Conservation (phyloP, 129 eudicot genomes). For the Apium graveolens region DNA sequence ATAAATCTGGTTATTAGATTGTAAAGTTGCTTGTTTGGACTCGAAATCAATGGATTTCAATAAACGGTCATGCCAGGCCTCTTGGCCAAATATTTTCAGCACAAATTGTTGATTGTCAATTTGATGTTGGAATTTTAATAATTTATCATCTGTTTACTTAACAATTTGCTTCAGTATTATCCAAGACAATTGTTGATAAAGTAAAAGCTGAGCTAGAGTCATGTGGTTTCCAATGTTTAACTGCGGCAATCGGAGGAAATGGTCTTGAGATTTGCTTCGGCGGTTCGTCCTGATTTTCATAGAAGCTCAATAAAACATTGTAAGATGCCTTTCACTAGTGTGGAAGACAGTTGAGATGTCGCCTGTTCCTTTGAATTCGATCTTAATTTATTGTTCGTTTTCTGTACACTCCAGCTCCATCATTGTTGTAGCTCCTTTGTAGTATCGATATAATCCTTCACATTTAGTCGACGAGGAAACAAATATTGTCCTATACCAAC, state of each 20-base stretch:
- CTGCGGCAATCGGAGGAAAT: slow-evolving; percentile 80
- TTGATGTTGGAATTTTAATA: not conserved
- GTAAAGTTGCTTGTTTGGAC: not conserved
- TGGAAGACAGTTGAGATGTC: not conserved
- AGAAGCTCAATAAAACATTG: not conserved
- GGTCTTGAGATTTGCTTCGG: slow-evolving; percentile 68
- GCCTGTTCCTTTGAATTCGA: not conserved
- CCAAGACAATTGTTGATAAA: slow-evolving; percentile 58
- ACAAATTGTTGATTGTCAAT: not conserved
- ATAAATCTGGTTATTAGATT: not conserved
- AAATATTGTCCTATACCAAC: not conserved
- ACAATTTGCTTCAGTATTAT: slow-evolving; percentile 52
- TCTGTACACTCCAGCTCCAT: not conserved
- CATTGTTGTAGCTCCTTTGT: not conserved
- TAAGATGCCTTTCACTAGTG: not conserved
- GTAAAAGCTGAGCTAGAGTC: slow-evolving; percentile 77
- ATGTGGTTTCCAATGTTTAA: slow-evolving; percentile 78
- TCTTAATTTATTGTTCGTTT: not conserved
- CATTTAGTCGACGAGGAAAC: not conserved
- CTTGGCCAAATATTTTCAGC: not conserved
- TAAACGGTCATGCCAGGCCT: not conserved
- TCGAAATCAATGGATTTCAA: not conserved
- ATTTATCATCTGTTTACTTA: slow-evolving; percentile 32
- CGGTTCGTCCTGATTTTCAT: slow-evolving; percentile 16
- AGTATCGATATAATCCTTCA: not conserved